These are phyloP conservation scores for Porphyrellus sp. DNA, from an alignment of 1,284 basidiomycete species.

Conservation along the genomic window DNA sequence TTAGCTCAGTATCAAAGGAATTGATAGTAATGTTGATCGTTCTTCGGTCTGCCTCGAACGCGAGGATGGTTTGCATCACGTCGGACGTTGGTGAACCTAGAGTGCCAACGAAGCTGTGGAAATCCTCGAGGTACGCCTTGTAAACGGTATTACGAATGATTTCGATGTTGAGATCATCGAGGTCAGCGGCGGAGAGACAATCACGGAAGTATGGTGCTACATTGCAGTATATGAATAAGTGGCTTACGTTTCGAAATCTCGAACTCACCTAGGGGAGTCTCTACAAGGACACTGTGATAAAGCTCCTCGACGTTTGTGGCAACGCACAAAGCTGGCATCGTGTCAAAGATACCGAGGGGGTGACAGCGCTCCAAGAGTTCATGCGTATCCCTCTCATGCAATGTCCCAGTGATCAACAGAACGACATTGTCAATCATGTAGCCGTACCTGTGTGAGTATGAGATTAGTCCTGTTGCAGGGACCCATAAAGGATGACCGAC, in stretches of 20 bases:
- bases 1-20: conserved; percentile 93
- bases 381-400: conserved; percentile 97
- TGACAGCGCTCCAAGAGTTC: conserved; percentile 97
- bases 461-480: conserved; percentile 6
- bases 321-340: conserved; percentile 98
- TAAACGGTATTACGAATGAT: conserved; percentile 99
- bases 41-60: conserved; percentile 96
- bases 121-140: conserved; percentile 99
- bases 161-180: conserved; percentile 99
- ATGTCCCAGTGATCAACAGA: conserved; percentile 93
- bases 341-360: conserved; percentile 95
- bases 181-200: conserved; percentile 91
- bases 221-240: conserved; percentile 10
- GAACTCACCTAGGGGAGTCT: conserved; percentile 88
- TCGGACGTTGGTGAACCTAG: conserved; percentile 85
- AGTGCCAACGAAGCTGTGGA: conserved; percentile 79
- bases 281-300: conserved; percentile 94
- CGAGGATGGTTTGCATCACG: conserved; percentile 86
- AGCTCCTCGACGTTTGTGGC: conserved; percentile 99
- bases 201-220: conserved; percentile 96
- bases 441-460: conserved; percentile 61
- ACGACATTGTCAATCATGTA: conserved; percentile 99
- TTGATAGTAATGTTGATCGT: conserved; percentile 99
- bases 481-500: conserved; percentile 42
- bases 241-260: background rate